Conservation (phyloP, 2,329 filamentous ascomycete genomes). For the Alternaria burnsii region DNA sequence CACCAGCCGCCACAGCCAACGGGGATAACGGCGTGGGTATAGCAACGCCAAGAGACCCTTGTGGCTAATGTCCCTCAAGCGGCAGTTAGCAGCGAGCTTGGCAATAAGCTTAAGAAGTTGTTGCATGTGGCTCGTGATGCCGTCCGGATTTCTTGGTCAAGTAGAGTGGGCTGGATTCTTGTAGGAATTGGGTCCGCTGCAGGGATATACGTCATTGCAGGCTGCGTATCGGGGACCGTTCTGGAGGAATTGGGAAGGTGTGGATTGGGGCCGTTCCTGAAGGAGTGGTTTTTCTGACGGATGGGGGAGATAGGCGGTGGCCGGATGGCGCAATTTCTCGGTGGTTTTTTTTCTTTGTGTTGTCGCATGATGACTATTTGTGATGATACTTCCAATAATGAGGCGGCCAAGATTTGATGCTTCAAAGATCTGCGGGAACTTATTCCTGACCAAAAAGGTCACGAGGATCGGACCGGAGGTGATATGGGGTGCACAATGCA, state of each 20-base stretch:
- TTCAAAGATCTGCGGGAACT: neutral
- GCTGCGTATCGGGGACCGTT: neutral
- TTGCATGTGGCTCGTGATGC: conserved; percentile 4
- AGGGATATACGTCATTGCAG: conserved; percentile 2
- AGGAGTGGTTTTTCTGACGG: neutral
- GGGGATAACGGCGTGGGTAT: neutral
- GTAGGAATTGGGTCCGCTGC: neutral
- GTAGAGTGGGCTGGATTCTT: neutral
- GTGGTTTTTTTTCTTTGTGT: neutral
- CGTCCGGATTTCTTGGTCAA: neutral
- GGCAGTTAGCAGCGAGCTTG: neutral
- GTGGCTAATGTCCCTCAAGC: neutral
- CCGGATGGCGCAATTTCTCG: neutral
- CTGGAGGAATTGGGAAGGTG: neutral
- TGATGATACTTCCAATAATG: neutral
- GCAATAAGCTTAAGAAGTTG: conserved; percentile 7
- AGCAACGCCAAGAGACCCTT: neutral
- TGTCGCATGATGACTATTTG: neutral
- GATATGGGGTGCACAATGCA: neutral
- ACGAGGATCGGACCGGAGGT: neutral
- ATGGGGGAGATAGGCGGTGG: neutral
- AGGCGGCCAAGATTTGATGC: neutral
- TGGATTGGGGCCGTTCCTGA: neutral
- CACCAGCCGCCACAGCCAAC: neutral
- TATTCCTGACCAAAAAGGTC: neutral